Evolutionary conservation across 805 yeast genomes (phyloP), one percentile per base, ranked within the genome.

Genomic region (Candida montana): DNA sequence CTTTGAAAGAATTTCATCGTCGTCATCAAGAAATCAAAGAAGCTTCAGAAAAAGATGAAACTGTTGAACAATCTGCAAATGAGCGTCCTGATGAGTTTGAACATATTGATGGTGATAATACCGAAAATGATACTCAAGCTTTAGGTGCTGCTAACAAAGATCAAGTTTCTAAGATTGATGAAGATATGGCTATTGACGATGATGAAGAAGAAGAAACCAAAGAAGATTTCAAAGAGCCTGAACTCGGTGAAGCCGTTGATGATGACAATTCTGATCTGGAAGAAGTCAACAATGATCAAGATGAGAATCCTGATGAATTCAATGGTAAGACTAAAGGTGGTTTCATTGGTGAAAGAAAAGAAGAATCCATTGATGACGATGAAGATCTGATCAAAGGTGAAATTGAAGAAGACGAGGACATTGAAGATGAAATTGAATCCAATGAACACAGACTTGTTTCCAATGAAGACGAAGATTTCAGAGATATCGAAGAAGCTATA

Each of bases 1-100:
- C 95, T 1, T 59, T 90, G 65, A 86, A 91, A 53, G 96, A 90
- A 57, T 91, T 84, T 65, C 95, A 91, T 58, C 83, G 87, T 58
- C 83, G 96, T 53, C 80, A 84, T 48, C 88, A 86, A 59, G 96
- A 89, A 52, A 91, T 93, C 46, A 71, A 81, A 50, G 90, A 86
- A 49, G 77, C 85, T 9, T 63, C 74, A 3, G 64, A 67, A 27
- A 64, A 64, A 20, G 77, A 74, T 39, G 78, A 77, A 31, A 61
- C 56, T 5, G 46, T 58, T 20, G 79, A 80, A 11, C 72, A 75
- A 40, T 64, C 68, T 19, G 79, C 81, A 11, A 80, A 75, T 45
- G 82, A 79, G 46, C 73, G 79, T 38, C 90, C 95, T 0, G 95
- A 88, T 55, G 95, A 88, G 53, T 84, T 88, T 60, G 87, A 86